phyloP scores from a whole-genome alignment of 176 grass and related monocot species.

The Zizania latifolia region DNA sequence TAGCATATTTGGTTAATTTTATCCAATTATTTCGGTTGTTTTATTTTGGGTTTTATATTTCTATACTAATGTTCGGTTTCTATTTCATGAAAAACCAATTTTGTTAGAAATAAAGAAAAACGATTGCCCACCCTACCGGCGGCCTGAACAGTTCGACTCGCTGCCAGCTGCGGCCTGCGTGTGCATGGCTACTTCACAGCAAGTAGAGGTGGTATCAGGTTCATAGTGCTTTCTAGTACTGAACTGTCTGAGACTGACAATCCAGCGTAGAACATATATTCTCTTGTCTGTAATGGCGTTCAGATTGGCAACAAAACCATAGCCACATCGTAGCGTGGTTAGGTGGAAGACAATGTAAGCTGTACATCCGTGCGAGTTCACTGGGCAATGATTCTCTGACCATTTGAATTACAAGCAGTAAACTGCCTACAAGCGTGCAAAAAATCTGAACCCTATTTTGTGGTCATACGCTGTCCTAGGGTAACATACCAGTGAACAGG shows the following conservation, averaged over 20 bases:
- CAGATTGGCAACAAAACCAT: neutral
- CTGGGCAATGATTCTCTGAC: neutral
- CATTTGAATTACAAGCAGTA: constrained; percentile 15
- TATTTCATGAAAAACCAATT: no score
- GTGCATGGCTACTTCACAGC: no score
- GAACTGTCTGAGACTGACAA: neutral
- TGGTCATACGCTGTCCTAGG: neutral
- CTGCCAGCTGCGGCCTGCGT: no score
- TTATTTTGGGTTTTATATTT: no score
- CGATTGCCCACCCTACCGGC: no score
- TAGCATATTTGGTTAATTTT: no score
- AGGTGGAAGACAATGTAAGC: neutral
- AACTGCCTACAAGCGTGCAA: constrained; percentile 1
- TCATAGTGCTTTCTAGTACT: neutral
- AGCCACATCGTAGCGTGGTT: neutral
- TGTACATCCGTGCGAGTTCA: neutral
- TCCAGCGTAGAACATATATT: neutral
- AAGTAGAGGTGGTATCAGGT: neutral
- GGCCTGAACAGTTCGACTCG: neutral
- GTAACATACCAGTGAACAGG: neutral
- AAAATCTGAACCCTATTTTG: neutral
- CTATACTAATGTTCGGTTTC: no score
- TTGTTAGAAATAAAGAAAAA: no score
- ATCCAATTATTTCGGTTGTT: no score
- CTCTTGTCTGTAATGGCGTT: neutral